Conservation (phyloP, 1,284 basidiomycete species). For the Marasmius tenuissimus region DNA sequence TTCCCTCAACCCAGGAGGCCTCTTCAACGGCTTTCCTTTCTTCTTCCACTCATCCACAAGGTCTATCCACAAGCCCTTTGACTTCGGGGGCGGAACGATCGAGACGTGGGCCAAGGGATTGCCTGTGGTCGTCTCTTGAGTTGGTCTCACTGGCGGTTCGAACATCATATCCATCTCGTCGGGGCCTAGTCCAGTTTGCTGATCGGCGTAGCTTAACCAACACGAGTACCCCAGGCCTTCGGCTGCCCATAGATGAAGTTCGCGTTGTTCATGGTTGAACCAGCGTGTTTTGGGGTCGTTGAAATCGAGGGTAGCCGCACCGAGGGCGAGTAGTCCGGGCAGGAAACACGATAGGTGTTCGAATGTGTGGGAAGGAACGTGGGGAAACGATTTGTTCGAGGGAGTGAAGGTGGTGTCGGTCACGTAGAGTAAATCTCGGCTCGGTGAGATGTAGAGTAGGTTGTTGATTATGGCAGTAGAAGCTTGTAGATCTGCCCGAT, state of each 20-base stretch:
- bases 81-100: constrained; percentile 15
- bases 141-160: background rate
- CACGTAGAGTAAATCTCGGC: constrained; percentile 67
- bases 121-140: background rate
- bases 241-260: constrained; percentile 63
- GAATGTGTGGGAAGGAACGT: constrained; percentile 50
- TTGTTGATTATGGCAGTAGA: constrained; percentile 62
- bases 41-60: constrained; percentile 43
- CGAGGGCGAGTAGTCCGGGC: constrained; percentile 72
- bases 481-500: constrained; percentile 54
- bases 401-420: constrained; percentile 44
- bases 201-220: constrained; percentile 65
- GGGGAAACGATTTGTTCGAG: constrained; percentile 4
- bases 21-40: background rate
- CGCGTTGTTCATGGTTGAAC: constrained; percentile 3
- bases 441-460: constrained; percentile 66
- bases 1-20: constrained; percentile 49
- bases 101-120: background rate
- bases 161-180: constrained; percentile 48
- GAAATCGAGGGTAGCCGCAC: constrained; percentile 53
- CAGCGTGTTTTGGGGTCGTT: background rate
- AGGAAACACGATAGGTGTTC: constrained; percentile 82
- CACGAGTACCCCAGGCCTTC: constrained; percentile 71
- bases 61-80: constrained; percentile 48
- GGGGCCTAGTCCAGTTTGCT: constrained; percentile 58